A percentile compares a stretch with the other conserved stretches of the same genome.
phyloP scores from a whole-genome alignment of 805 yeast genomes.

The Saccharomycodes ludwigii region DNA sequence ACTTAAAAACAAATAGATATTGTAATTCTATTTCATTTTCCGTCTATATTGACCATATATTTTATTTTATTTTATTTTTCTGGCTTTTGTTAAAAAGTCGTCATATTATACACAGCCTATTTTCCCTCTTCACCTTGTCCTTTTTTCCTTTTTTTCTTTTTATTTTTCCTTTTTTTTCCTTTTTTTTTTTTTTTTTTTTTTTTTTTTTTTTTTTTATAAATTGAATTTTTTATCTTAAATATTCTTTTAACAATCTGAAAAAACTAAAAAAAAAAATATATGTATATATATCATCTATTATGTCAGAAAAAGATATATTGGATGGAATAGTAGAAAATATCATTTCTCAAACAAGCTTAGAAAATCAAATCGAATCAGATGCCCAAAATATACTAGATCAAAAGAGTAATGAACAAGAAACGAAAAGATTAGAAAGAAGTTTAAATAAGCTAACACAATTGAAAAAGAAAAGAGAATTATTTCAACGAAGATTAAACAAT shows the following conservation, averaged over 20 bases:
- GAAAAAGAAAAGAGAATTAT: conserved; percentile 28
- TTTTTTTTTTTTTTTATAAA: too few species aligned
- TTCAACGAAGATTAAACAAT: conserved; percentile 37
- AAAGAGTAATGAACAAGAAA: conserved; percentile 63
- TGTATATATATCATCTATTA: too few species aligned
- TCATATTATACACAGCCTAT: too few species aligned
- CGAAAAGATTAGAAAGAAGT: conserved; percentile 62
- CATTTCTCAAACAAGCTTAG: conserved; percentile 74
- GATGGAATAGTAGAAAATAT: conserved; percentile 40
- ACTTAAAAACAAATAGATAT: too few species aligned
- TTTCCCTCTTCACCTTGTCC: too few species aligned
- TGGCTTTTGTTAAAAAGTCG: too few species aligned
- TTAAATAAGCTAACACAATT: conserved; percentile 33
- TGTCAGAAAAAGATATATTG: conserved; percentile 14
- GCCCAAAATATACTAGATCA: conserved; percentile 52
- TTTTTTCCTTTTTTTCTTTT: too few species aligned
- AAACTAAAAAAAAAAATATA: not conserved
- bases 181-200: too few species aligned
- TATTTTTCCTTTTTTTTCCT: too few species aligned
- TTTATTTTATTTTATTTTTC: too few species aligned
- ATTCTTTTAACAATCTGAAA: not conserved
- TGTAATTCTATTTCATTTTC: too few species aligned
- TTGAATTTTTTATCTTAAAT: not conserved
- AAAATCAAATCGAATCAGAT: conserved; percentile 51
- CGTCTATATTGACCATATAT: too few species aligned